Percentiles rank a stretch among this genome's conserved stretches.
Conservation (phyloP, 768 basidiomycete species). For the Hypholoma fasciculare region DNA sequence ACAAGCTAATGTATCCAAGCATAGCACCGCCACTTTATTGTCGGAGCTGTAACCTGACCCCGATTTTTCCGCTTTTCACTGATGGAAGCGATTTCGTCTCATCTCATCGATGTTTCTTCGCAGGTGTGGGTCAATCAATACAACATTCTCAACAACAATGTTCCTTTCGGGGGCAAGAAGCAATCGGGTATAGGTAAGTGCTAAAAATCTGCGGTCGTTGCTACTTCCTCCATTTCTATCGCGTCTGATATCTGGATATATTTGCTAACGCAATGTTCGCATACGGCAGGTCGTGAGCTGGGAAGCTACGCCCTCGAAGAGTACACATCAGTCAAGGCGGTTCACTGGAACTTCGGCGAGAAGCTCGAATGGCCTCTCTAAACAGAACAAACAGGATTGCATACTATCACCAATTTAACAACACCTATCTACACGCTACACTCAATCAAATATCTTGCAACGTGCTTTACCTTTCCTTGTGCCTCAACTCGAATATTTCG, state of each 20-base stretch:
- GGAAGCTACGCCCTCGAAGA: conserved; percentile 84
- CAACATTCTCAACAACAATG: conserved; percentile 79
- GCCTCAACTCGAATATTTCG: too few relatives aligned
- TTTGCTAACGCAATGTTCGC: neutral
- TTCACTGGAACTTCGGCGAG: conserved; percentile 90
- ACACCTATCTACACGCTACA: too few relatives aligned
- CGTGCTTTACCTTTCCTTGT: too few relatives aligned
- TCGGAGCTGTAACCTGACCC: too few relatives aligned
- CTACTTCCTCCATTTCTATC: too few relatives aligned
- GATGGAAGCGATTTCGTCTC: too few relatives aligned
- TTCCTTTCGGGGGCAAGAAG: conserved; percentile 96
- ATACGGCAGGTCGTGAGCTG: conserved; percentile 72
- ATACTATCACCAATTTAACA: too few relatives aligned
- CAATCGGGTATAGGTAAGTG: conserved; percentile 80
- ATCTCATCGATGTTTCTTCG: neutral
- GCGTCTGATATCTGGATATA: neutral
- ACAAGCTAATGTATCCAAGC: too few relatives aligned
- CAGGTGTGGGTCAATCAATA: conserved; percentile 95
- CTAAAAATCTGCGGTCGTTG: neutral
- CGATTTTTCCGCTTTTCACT: too few relatives aligned
- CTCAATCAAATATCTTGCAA: too few relatives aligned
- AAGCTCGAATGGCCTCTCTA: conserved; percentile 77
- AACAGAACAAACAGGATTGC: conserved; percentile 5
- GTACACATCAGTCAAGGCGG: conserved; percentile 79
- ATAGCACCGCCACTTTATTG: too few relatives aligned